Evolutionary conservation across 148 eudicot species (phyloP).

Genomic region (Chenopodium berlandieri): DNA sequence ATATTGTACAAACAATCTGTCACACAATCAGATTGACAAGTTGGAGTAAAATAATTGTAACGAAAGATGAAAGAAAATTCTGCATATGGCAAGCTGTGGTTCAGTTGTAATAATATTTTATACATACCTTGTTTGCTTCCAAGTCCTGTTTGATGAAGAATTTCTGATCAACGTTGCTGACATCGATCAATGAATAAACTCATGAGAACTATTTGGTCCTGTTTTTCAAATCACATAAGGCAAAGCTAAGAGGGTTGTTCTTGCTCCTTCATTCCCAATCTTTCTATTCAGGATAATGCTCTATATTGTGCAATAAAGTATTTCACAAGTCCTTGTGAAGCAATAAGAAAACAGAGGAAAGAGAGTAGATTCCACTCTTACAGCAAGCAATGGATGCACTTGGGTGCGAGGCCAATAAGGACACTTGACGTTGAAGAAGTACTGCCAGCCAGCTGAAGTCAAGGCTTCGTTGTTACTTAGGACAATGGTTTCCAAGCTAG

Average conservation of each 20-base stretch:
- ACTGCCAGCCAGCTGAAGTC: not conserved
- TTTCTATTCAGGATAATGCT: not conserved
- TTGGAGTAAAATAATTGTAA: not conserved
- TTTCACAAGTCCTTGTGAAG: not conserved
- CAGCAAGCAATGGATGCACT: not conserved
- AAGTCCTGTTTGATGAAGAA: not conserved
- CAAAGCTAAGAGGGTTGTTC: not conserved
- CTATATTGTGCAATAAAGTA: not conserved
- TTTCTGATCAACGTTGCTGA: not conserved
- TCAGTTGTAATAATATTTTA: not conserved
- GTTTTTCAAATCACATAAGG: not conserved
- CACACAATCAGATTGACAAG: not conserved
- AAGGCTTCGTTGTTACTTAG: not conserved
- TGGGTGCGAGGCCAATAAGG: not conserved
- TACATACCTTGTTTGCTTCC: not conserved
- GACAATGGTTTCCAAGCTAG: not conserved
- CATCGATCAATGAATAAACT: not conserved
- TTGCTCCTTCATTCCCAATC: not conserved
- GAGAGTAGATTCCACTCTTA: not conserved
- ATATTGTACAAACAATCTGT: not conserved
- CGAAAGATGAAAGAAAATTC: not conserved
- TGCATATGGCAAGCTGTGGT: not conserved
- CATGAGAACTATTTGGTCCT: not conserved
- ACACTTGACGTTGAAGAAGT: not conserved
- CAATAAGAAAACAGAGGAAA: not conserved